Evolutionary conservation across 257 asterid species (phyloP).

Genomic region (Prunella vulgaris): DNA sequence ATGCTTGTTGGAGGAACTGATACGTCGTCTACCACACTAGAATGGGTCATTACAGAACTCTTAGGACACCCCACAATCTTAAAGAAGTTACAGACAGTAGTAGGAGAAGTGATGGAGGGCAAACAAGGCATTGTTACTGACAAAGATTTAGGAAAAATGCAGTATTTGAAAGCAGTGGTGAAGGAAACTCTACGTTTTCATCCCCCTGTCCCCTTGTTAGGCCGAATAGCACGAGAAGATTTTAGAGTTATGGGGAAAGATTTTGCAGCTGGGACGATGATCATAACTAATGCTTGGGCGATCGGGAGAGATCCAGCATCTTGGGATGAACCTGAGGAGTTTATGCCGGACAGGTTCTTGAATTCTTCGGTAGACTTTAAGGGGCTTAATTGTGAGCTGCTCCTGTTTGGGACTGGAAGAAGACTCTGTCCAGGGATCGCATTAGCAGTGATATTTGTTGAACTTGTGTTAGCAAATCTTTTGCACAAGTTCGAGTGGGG

Average conservation of each 20-base stretch:
- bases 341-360: constrained; percentile 28
- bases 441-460: constrained; percentile 10
- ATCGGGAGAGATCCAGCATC: constrained; percentile 30
- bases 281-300: constrained; percentile 35
- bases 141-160: constrained; percentile 41
- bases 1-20: constrained; percentile 43
- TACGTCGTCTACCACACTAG: constrained; percentile 30
- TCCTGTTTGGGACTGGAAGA: constrained; percentile 34
- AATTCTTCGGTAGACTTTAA: constrained; percentile 17
- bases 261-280: constrained; percentile 29
- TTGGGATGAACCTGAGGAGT: constrained; percentile 34
- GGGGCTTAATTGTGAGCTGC: constrained; percentile 18
- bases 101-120: constrained; percentile 17
- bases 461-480: constrained; percentile 26
- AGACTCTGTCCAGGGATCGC: constrained; percentile 30
- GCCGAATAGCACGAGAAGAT: constrained; percentile 25
- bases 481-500: constrained; percentile 30
- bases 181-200: constrained; percentile 41
- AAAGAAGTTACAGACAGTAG: constrained; percentile 31
- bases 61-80: constrained; percentile 30
- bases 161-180: constrained; percentile 40
- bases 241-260: constrained; percentile 33
- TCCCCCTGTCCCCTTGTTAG: constrained; percentile 33
- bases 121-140: constrained; percentile 27
- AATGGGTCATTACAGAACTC: constrained; percentile 54